These are phyloP conservation scores for Alternaria sp. DNA, from an alignment of 2,329 filamentous ascomycete species.

Conservation along the genomic window DNA sequence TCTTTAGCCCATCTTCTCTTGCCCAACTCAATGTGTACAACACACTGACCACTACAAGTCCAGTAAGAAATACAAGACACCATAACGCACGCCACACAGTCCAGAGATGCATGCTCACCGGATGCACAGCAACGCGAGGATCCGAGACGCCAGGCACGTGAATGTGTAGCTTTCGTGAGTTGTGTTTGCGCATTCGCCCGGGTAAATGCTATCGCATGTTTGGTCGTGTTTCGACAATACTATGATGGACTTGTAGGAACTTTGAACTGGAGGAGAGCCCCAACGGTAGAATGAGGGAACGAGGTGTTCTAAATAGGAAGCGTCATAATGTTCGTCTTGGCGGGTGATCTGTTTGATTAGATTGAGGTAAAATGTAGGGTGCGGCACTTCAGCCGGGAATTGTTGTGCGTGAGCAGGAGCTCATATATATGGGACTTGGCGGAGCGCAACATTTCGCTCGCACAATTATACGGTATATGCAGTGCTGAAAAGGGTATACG, in stretches of 20 bases:
- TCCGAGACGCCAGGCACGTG: neutral
- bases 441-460: neutral
- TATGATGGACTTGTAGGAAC: neutral
- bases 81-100: neutral
- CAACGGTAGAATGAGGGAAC: neutral
- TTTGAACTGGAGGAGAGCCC: neutral
- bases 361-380: neutral
- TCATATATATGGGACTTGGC: neutral
- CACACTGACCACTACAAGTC: too few species aligned
- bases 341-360: neutral
- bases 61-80: too few species aligned
- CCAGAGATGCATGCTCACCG: neutral
- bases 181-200: neutral
- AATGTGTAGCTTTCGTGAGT: neutral
- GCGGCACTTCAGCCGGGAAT: neutral
- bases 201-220: neutral
- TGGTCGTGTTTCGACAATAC: neutral
- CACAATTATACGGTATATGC: neutral
- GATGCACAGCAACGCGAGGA: neutral
- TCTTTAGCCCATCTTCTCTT: too few species aligned
- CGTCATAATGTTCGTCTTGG: neutral
- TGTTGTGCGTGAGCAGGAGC: neutral
- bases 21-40: too few species aligned
- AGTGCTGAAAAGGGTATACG: neutral
- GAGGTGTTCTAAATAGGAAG: neutral